phyloP scores from a whole-genome alignment of 2,329 filamentous ascomycete genomes.

The Xylaria sp. region DNA sequence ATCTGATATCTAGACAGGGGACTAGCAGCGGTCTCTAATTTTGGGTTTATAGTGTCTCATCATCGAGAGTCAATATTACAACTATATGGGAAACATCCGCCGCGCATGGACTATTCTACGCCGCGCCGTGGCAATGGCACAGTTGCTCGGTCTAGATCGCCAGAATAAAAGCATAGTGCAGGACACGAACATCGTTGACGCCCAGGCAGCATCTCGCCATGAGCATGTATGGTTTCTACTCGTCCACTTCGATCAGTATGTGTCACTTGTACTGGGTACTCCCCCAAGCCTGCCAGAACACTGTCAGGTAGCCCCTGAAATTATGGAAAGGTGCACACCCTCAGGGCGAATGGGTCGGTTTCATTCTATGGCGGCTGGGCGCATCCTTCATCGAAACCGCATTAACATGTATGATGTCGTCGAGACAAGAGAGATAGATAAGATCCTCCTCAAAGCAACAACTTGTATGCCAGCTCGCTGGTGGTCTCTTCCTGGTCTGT shows the following conservation, averaged over 20 bases:
- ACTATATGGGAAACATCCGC: constrained; percentile 53
- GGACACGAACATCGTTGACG: constrained; percentile 36
- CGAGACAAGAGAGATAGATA: constrained; percentile 45
- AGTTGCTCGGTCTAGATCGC: constrained; percentile 47
- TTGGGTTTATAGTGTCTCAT: constrained; percentile 44
- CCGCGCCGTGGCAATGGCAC: constrained; percentile 51
- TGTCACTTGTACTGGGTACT: constrained; percentile 55
- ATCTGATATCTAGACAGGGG: not conserved
- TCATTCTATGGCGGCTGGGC: constrained; percentile 45
- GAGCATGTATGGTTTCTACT: constrained; percentile 54
- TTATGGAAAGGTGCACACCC: constrained; percentile 37
- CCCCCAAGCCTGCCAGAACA: constrained; percentile 46
- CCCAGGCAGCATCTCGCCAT: constrained; percentile 39
- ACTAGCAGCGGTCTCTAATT: constrained; percentile 36
- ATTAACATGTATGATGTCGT: constrained; percentile 35
- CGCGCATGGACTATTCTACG: constrained; percentile 53
- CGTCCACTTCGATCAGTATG: constrained; percentile 51
- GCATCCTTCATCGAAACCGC: constrained; percentile 48
- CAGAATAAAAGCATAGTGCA: constrained; percentile 10
- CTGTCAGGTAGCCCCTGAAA: constrained; percentile 36
- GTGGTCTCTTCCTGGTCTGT: constrained; percentile 45
- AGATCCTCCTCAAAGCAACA: constrained; percentile 45
- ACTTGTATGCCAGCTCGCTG: constrained; percentile 48
- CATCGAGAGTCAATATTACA: constrained; percentile 53
- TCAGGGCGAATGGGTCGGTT: constrained; percentile 38